Percentiles rank a stretch among this genome's conserved stretches.
Conservation (phyloP, 306 rosid species). For the Quercus rubra region DNA sequence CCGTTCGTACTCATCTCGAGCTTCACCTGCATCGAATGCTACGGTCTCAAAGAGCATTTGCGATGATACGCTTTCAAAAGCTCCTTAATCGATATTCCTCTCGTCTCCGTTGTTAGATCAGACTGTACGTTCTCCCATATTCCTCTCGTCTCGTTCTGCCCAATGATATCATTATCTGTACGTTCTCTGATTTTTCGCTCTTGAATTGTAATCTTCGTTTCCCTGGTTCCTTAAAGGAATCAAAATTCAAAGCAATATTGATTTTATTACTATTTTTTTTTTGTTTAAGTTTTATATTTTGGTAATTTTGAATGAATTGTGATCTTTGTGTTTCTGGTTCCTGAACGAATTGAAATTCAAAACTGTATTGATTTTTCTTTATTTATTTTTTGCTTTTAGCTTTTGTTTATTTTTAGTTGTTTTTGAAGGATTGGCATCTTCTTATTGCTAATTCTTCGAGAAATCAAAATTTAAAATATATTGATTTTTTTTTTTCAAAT, state of each 20-base stretch:
- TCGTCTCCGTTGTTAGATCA: slow-evolving; percentile 81
- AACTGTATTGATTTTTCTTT: neutral
- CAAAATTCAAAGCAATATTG: neutral
- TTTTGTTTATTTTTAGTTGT: too few relatives aligned
- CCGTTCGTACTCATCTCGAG: slow-evolving; percentile 69
- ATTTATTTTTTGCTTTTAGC: too few relatives aligned
- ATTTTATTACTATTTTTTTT: neutral
- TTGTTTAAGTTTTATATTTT: neutral
- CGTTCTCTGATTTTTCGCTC: too few relatives aligned
- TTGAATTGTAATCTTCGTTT: neutral
- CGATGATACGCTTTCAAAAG: slow-evolving; percentile 82
- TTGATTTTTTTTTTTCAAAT: too few relatives aligned
- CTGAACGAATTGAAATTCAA: neutral
- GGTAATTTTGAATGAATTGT: neutral
- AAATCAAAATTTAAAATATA: too few relatives aligned
- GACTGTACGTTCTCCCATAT: slow-evolving; percentile 36
- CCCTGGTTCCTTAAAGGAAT: neutral
- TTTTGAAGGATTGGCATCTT: too few relatives aligned
- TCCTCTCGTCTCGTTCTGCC: too few relatives aligned
- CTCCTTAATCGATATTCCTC: slow-evolving; percentile 81
- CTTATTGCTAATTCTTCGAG: too few relatives aligned
- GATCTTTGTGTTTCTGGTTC: neutral
- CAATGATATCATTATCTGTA: too few relatives aligned
- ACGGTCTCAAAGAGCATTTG: slow-evolving; percentile 59
- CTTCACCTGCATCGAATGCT: slow-evolving; percentile 74